These are phyloP conservation scores for Neopestalotiopsis clavispora DNA, from an alignment of 2,329 filamentous ascomycete species.

Conservation along the genomic window DNA sequence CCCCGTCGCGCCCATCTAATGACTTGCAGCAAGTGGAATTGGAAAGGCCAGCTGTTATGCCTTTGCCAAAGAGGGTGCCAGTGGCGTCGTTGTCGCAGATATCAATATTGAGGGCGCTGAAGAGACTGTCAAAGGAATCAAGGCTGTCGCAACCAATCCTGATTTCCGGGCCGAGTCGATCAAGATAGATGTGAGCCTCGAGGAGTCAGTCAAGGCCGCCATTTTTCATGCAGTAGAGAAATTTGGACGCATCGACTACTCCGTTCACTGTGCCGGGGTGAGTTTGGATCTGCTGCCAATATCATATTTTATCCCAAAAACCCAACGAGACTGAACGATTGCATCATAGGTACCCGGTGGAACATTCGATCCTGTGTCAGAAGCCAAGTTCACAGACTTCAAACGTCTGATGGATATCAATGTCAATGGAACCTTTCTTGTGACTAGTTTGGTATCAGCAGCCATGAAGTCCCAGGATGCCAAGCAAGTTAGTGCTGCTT, in stretches of 20 bases:
- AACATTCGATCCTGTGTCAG: background rate
- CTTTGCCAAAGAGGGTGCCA: background rate
- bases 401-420: constrained; percentile 22
- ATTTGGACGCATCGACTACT: background rate
- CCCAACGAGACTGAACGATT: background rate
- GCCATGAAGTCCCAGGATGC: constrained; percentile 25
- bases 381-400: constrained; percentile 11
- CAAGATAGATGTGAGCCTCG: background rate
- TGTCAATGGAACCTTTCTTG: constrained; percentile 24
- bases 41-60: background rate
- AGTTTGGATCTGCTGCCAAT: background rate
- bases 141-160: background rate
- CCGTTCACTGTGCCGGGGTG: background rate
- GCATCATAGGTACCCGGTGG: background rate
- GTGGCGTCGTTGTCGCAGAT: background rate
- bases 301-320: background rate
- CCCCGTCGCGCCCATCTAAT: background rate
- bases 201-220: background rate
- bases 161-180: background rate
- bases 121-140: background rate
- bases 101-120: background rate
- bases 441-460: constrained; percentile 16
- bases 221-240: background rate
- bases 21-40: background rate
- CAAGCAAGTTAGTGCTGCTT: constrained; percentile 1